phyloP scores from a whole-genome alignment of 306 rosid genomes.

The Dicorynia guianensis region DNA sequence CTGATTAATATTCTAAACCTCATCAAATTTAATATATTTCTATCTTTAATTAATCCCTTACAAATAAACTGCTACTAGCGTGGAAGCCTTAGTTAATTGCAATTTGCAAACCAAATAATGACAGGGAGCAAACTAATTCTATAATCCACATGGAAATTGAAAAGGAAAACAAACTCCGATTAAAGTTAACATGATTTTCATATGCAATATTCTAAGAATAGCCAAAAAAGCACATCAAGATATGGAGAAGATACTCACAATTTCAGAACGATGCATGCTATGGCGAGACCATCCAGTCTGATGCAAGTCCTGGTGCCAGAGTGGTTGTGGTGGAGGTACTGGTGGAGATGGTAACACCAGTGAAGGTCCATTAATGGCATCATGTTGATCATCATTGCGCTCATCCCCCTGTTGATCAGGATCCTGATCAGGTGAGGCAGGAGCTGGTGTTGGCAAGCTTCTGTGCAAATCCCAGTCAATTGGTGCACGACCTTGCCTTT shows the following conservation, averaged over 20 bases:
- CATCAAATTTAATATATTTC: conserved; percentile 14
- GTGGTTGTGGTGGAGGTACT: conserved; percentile 96
- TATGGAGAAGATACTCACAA: conserved; percentile 64
- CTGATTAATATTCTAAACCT: conserved; percentile 27
- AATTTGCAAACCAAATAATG: conserved; percentile 8
- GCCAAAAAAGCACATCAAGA: conserved; percentile 16
- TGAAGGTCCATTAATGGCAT: conserved; percentile 80
- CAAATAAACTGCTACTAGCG: neutral
- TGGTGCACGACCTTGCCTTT: conserved; percentile 93
- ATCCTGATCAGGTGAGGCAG: conserved; percentile 76
- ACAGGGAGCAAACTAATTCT: conserved; percentile 3
- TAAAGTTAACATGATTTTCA: neutral
- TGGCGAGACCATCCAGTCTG: conserved; percentile 98
- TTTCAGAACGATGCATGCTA: conserved; percentile 95
- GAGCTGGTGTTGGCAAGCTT: conserved; percentile 72
- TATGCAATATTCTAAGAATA: conserved; percentile 4
- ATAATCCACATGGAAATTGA: conserved; percentile 2
- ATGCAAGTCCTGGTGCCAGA: conserved; percentile 95
- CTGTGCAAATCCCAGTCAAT: conserved; percentile 99
- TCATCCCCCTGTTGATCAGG: conserved; percentile 76
- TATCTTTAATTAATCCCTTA: conserved; percentile 19
- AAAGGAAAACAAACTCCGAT: neutral
- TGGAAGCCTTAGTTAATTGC: conserved; percentile 16
- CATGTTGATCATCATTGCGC: conserved; percentile 78
- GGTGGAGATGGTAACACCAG: conserved; percentile 90